phyloP scores from a whole-genome alignment of 306 rosid species.

The Psophocarpus tetragonolobus region DNA sequence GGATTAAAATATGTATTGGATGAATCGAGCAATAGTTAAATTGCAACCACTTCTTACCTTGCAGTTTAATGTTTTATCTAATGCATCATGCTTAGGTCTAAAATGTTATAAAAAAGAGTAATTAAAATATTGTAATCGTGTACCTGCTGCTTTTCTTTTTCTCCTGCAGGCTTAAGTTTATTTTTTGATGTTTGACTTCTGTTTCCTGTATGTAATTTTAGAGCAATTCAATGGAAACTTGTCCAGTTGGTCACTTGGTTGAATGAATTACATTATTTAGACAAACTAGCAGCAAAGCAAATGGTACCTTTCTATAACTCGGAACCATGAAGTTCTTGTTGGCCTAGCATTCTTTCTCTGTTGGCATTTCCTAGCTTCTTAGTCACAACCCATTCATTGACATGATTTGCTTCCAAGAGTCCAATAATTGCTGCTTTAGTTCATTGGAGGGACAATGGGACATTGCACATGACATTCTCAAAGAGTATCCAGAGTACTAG shows the following conservation, averaged over 20 bases:
- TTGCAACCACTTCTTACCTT: slow-evolving; percentile 16
- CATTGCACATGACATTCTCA: slow-evolving; percentile 66
- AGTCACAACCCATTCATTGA: slow-evolving; percentile 63
- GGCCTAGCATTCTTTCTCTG: slow-evolving; percentile 42
- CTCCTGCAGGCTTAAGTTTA: slow-evolving; percentile 3
- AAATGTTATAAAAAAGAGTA: not conserved
- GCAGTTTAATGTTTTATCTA: slow-evolving; percentile 22
- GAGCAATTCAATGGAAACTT: slow-evolving; percentile 11
- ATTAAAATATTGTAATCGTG: not conserved
- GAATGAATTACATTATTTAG: slow-evolving; percentile 26
- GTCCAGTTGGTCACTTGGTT: slow-evolving; percentile 11
- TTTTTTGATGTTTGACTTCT: not conserved
- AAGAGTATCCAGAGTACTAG: slow-evolving; percentile 63
- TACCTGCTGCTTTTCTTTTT: slow-evolving; percentile 1
- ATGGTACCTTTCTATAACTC: slow-evolving; percentile 41
- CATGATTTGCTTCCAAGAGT: slow-evolving; percentile 58
- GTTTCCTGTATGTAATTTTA: slow-evolving; percentile 3
- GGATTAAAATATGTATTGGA: slow-evolving; percentile 17
- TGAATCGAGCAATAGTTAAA: slow-evolving; percentile 14
- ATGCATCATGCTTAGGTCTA: slow-evolving; percentile 3
- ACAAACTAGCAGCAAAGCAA: slow-evolving; percentile 13
- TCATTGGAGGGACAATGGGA: slow-evolving; percentile 61
- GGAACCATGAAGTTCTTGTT: slow-evolving; percentile 34
- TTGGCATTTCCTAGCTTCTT: slow-evolving; percentile 57
- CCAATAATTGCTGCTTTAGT: slow-evolving; percentile 61